Evolutionary conservation across 495 filamentous ascomycete species (phyloP).

Genomic region (Lasiosphaeria miniovina): DNA sequence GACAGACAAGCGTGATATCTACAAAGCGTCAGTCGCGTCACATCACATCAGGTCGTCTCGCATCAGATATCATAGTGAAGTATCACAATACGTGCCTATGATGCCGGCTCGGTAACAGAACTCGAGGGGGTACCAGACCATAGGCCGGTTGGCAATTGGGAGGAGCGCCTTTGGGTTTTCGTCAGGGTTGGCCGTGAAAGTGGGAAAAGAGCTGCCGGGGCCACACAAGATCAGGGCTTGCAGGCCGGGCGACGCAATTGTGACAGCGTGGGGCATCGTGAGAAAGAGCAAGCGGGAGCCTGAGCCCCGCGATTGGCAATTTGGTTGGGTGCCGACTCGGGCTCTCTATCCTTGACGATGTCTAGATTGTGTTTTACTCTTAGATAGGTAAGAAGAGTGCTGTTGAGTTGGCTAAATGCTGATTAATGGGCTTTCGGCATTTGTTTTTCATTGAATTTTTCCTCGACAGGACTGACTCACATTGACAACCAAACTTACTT

Average conservation of each 20-base stretch:
- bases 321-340: no score
- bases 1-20: slow-evolving; percentile 84
- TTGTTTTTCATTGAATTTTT: no score
- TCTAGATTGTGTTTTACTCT: no score
- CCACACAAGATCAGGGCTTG: slow-evolving; percentile 93
- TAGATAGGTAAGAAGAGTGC: no score
- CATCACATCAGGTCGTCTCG: no score
- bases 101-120: slow-evolving; percentile 86
- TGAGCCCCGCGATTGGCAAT: neutral
- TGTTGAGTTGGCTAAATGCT: no score
- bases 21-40: slow-evolving; percentile 2
- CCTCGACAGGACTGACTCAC: no score
- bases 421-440: no score
- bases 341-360: no score
- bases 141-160: slow-evolving; percentile 89
- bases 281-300: neutral
- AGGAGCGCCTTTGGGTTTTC: slow-evolving; percentile 88
- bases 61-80: neutral
- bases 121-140: slow-evolving; percentile 93
- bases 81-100: slow-evolving; percentile 53
- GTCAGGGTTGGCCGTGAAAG: slow-evolving; percentile 85
- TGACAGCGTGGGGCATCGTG: slow-evolving; percentile 65
- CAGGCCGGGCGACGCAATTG: slow-evolving; percentile 73
- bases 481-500: no score
- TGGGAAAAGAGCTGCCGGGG: slow-evolving; percentile 83